Evolutionary conservation across 2,329 filamentous ascomycete genomes (phyloP).

Genomic region (Botrytis cinerea): DNA sequence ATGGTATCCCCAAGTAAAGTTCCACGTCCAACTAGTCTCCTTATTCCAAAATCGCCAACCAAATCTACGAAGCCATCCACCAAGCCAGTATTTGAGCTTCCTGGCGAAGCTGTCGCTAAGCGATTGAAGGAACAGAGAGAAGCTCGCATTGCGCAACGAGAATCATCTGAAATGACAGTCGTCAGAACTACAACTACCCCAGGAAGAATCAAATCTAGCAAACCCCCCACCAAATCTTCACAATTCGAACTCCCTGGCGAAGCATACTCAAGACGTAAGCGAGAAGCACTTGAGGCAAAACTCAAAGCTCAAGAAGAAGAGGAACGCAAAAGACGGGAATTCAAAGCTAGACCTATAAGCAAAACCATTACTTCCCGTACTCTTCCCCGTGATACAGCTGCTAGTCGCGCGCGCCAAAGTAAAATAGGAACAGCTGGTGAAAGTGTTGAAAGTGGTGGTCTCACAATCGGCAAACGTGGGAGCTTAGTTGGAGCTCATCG

Average conservation of each 20-base stretch:
- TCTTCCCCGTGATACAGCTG: conserved; percentile 57
- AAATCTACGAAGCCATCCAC: conserved; percentile 59
- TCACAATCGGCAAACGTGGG: conserved; percentile 37
- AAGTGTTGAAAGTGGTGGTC: conserved; percentile 30
- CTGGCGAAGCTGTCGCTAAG: conserved; percentile 61
- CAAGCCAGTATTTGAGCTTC: conserved; percentile 60
- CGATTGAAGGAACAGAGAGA: conserved; percentile 60
- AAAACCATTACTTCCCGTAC: conserved; percentile 44
- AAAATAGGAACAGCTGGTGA: conserved; percentile 43
- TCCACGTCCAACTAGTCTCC: conserved; percentile 47
- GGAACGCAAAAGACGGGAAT: conserved; percentile 60
- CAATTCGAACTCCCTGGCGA: conserved; percentile 65
- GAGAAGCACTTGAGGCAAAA: conserved; percentile 57
- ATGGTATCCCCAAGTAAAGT: conserved; percentile 32
- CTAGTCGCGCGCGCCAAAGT: conserved; percentile 58
- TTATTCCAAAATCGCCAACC: conserved; percentile 45
- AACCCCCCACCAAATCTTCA: conserved; percentile 53
- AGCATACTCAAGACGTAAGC: conserved; percentile 51
- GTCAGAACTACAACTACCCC: conserved; percentile 42
- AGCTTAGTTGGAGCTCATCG: conserved; percentile 41
- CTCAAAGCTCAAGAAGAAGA: conserved; percentile 61
- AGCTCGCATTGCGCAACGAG: conserved; percentile 50
- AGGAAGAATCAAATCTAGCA: conserved; percentile 52
- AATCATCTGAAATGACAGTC: conserved; percentile 42
- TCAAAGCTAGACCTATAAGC: conserved; percentile 62